Evolutionary conservation across 345 rosid species (phyloP), one percentile per base, ranked within the genome.

Genomic region (Acer saccharum): DNA sequence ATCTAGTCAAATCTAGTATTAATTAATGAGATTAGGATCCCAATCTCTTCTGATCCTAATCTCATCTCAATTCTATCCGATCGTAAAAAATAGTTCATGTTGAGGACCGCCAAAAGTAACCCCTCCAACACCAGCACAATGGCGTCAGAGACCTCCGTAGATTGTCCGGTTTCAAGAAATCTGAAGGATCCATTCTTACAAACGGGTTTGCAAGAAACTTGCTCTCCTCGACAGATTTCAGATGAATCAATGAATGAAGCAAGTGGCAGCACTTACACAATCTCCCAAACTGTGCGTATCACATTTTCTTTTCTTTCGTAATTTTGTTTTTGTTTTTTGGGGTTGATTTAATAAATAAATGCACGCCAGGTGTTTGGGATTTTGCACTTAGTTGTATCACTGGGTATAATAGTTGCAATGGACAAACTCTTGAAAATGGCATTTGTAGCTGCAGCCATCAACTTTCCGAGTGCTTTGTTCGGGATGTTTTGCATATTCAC

Each of bases 401-500:
- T 95, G n/a, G 95, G 94, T 71, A 82, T 90, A 62, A 87, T 95
- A 82, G 86, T 95, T n/a, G 98, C 97, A 8, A 77, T 80, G 85
- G 99, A 95, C 55, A 84, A 82, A 68, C 85, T 84, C 55, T 89
- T 95, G 91, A 90, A 93, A 71, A 68, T 81, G 73, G 98, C 94
- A 13, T 95, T 95, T 85, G 81, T 89, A 44, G 91, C 88, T 13
- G 97, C 99, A 20, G 89, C 97, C n/a, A 89, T 95, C 48, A 92
- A 93, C 88, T 95, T 95, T 81, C 98, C 98, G 20, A 95, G 98
- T 72, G 98, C 98, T 11, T 79, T 95, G 65, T 93, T 95, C 76
- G 98, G 98, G 48, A 95, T 95, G 98, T 95, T 95, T 71, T 95
- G 98, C 85, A 95, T 93, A 72, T 95, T 95, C 83, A 87, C 97